A percentile compares a stretch with the other conserved stretches of the same genome.
Evolutionary conservation across 2,329 filamentous ascomycete species (phyloP).

Genomic region (Lomentospora prolificans): DNA sequence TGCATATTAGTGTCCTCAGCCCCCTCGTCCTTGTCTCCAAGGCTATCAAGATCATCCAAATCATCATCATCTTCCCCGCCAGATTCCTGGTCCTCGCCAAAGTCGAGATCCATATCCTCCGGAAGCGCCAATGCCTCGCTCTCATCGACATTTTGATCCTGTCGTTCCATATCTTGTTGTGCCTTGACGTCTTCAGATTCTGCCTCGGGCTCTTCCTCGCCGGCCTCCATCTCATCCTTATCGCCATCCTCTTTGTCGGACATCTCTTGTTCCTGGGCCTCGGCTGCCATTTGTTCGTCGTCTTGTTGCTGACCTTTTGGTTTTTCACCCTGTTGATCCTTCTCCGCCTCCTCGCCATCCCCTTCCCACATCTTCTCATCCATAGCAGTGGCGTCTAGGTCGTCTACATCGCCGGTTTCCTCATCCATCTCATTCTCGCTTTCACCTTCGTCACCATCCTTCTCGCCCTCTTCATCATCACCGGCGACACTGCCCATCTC

Average conservation of each 20-base stretch:
- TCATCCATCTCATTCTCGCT: slow-evolving; percentile 76
- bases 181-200: slow-evolving; percentile 45
- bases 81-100: slow-evolving; percentile 55
- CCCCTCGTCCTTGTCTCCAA: slow-evolving; percentile 49
- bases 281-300: slow-evolving; percentile 48
- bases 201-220: slow-evolving; percentile 26
- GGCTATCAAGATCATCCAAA: slow-evolving; percentile 48
- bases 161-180: slow-evolving; percentile 47
- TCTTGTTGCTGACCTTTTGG: slow-evolving; percentile 59
- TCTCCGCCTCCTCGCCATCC: slow-evolving; percentile 67
- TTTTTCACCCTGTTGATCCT: slow-evolving; percentile 68
- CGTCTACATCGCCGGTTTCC: slow-evolving; percentile 82
- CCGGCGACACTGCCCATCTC: slow-evolving; percentile 61
- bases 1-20: slow-evolving; percentile 39
- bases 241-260: slow-evolving; percentile 38
- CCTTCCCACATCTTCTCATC: slow-evolving; percentile 99
- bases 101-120: slow-evolving; percentile 78
- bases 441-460: slow-evolving; percentile 52
- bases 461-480: slow-evolving; percentile 49
- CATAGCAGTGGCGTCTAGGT: slow-evolving; percentile 77
- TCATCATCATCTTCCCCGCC: slow-evolving; percentile 48
- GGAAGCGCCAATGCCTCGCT: slow-evolving; percentile 75
- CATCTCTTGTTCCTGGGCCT: slow-evolving; percentile 43
- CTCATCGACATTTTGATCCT: slow-evolving; percentile 70
- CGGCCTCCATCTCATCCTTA: slow-evolving; percentile 21